Base-by-base conservation (phyloP, 2,329 filamentous ascomycete species). In the Acephala macrosclerotiorum region DNA sequence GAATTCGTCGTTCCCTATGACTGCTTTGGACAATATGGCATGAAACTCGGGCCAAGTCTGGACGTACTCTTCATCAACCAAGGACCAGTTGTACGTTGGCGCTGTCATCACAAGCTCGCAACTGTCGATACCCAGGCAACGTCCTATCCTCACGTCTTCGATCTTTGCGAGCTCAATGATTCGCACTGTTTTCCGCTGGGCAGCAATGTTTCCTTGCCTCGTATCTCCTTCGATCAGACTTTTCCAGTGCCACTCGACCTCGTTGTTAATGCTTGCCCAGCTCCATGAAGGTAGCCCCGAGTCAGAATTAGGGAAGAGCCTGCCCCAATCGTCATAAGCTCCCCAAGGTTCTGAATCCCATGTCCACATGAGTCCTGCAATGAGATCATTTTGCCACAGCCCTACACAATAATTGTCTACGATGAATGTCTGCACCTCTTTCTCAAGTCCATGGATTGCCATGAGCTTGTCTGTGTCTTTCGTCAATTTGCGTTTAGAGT, bases 181-280 rank as follows among this genome's bases (percentile, higher is more conserved):
- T 25, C n/a, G 45, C 45, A 18, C 40, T 42, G n/a, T 42, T 18
- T 42, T 42, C 14, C 40, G 8, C 4, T 42, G 16, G 7, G 6
- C 16, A 42, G 4, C 18, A 42, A 18, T n/a, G 12, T 18, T 2
- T 4, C 45, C n/a, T 22, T 25, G 18, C 4, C n/a, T 22, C 2
- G 29, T 33, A 9, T 49, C 20, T 49, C 18, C 11, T 1, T 8
- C 6, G 8, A 22, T 49, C 18, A 8, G 9, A 18, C 22, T 12
- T 14, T 53, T 29, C 12, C 29, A 29, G 49, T 16, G 45, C 49
- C 49, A 53, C 1, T 53, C 11, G 26, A 53, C 49, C 14, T 53
- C 49, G 16, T 53, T 53, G 26, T 53, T 53, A 33, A 53, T 33
- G n/a, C 49, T 53, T 14, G 49, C 49, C 49, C 49, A 53, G 49